Evolutionary conservation across 345 rosid species (phyloP).

Genomic region (Citrus glauca): DNA sequence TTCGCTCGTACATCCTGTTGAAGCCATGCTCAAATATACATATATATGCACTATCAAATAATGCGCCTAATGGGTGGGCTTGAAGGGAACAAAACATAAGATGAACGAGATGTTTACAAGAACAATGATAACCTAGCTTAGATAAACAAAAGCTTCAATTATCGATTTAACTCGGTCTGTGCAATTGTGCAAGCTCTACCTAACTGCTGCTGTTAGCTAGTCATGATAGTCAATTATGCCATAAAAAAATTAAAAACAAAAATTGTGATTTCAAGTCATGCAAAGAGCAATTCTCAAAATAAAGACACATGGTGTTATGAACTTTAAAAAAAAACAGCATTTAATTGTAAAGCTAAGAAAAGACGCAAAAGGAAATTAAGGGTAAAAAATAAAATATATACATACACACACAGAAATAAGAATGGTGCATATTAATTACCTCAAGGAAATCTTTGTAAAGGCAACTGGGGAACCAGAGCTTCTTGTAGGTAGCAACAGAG

Average conservation of each 20-base stretch:
- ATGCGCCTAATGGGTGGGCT: not conserved
- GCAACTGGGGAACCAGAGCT: constrained; percentile 84
- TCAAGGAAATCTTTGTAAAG: constrained; percentile 76
- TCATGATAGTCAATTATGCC: too few species aligned
- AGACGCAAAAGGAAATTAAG: not conserved
- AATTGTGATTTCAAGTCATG: constrained; percentile 6
- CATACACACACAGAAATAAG: too few species aligned
- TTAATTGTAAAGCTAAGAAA: not conserved
- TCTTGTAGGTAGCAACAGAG: constrained; percentile 72
- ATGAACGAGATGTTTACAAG: not conserved
- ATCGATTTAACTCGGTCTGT: not conserved
- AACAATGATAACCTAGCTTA: not conserved
- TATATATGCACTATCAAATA: not conserved
- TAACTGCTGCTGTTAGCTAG: not conserved
- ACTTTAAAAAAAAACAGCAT: not conserved
- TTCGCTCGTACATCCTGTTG: not conserved
- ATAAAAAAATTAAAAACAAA: too few species aligned
- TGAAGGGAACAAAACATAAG: not conserved
- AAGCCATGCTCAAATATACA: not conserved
- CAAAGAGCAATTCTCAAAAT: not conserved
- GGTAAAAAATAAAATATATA: not conserved
- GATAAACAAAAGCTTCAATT: not conserved
- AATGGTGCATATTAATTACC: constrained; percentile 23
- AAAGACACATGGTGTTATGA: not conserved
- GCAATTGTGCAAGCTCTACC: constrained; percentile 12